Evolutionary conservation across 2,329 filamentous ascomycete genomes (phyloP).

Genomic region (Tolypocladium pustulatum): DNA sequence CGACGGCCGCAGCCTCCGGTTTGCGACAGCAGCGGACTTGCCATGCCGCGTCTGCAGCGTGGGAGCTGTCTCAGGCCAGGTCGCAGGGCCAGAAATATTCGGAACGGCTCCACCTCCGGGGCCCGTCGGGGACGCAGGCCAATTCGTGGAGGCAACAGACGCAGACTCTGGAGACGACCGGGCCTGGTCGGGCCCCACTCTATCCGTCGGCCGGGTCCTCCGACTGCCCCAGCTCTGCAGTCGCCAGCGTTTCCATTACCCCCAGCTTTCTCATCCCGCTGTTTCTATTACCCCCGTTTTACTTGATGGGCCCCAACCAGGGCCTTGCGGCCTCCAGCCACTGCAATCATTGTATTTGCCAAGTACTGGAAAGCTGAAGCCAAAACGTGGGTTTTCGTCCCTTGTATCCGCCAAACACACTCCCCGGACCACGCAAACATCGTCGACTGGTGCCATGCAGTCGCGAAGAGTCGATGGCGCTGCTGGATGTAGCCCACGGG

Average conservation of each 20-base stretch:
- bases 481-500: not conserved
- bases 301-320: slow-evolving; percentile 18
- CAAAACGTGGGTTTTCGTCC: not conserved
- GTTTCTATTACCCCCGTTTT: slow-evolving; percentile 27
- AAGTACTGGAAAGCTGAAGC: not conserved
- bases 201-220: slow-evolving; percentile 2
- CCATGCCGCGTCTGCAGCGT: not conserved
- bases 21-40: not conserved
- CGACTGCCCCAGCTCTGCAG: slow-evolving; percentile 1
- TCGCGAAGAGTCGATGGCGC: not conserved
- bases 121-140: not conserved
- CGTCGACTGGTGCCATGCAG: not conserved
- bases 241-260: slow-evolving; percentile 21
- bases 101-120: slow-evolving; percentile 2
- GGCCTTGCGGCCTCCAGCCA: not conserved
- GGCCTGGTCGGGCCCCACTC: not conserved
- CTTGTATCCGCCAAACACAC: not conserved
- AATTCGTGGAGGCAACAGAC: not conserved
- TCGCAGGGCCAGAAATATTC: not conserved
- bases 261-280: slow-evolving; percentile 19
- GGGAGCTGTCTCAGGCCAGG: not conserved
- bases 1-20: not conserved
- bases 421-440: not conserved
- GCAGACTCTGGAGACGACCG: not conserved
- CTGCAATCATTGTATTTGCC: not conserved